Evolutionary conservation across 2,329 filamentous ascomycete genomes (phyloP), one percentile per base, ranked within the genome.

Genomic region (Clonostachys solani): DNA sequence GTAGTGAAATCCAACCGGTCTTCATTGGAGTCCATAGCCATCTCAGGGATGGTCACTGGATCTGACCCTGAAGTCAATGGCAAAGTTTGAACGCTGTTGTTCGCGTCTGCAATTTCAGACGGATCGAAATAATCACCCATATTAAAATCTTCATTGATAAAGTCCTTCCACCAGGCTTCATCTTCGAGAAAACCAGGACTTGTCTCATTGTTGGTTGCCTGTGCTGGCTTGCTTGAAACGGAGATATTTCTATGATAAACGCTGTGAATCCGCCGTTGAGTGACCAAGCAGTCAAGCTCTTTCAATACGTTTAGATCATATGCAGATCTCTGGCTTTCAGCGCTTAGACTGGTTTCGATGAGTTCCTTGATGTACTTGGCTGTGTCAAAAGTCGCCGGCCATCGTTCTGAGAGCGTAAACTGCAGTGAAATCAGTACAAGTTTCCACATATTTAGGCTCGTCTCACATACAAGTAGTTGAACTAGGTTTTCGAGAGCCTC

Each of bases 241-340:
- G 48, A 42, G 17, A 52, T 46, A 18, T 52, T 50, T 13, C 49
- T 33, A 33, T 53, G 51, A 33, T 51, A 50, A 7, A 53, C 42
- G 42, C 47, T 51, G 45, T 51, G 47, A 15, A 53, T 47, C 29
- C 51, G 51, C 3, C 51, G 44, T 15, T 53, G 51, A 10, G 51
- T 51, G 3, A 53, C 47, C 17, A 53, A 43, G 29, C 46, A 51
- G 38, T 53, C 51, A 15, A 53, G 45, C 33, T 53, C 51, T 18
- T 50, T 44, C 12, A 53, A 49, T 6, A 51, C 46, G 37, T 48
- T 50, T 40, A 50, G 42, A n/a, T 50, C 49, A 37, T 50, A 53
- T 12, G 45, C 47, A 17, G 40, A 42, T 33, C 49, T 43, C n/a
- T 46, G 37, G 29, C 51, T 49, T 10, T 49, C 12, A 2, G 52